Conservation (phyloP, 352 stramenopile species). For the Pythium volutum region DNA sequence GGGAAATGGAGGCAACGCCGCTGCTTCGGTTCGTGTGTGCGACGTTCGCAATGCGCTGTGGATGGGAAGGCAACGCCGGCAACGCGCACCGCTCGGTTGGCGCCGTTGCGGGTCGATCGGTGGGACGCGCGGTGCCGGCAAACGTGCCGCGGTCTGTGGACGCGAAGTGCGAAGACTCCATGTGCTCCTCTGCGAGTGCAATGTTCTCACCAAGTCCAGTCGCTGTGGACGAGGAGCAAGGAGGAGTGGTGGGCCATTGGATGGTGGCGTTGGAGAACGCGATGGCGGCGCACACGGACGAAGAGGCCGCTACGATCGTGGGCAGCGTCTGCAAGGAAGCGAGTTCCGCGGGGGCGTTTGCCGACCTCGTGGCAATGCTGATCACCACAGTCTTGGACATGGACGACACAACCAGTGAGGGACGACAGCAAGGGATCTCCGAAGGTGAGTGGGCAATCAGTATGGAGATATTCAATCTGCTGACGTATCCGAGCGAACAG, state of each 20-base stretch:
- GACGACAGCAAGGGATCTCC: not conserved
- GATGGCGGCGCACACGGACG: conserved; percentile 10
- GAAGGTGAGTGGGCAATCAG: conserved; percentile 6
- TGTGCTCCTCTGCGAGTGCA: not conserved
- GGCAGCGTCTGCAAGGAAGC: conserved; percentile 7
- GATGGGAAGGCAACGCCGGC: conserved; percentile 13
- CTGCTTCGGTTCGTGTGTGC: conserved; percentile 33
- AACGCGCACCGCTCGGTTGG: not conserved
- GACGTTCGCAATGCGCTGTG: conserved; percentile 30
- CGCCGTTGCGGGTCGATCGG: not conserved
- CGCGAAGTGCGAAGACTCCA: not conserved
- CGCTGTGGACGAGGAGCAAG: not conserved
- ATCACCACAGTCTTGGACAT: conserved; percentile 11
- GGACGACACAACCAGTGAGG: not conserved
- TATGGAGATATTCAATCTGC: not conserved
- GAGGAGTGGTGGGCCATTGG: not conserved
- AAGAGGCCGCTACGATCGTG: not conserved
- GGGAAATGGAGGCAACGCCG: conserved; percentile 14
- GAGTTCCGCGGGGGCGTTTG: conserved; percentile 3
- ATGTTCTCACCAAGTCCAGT: not conserved
- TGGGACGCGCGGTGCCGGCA: not conserved
- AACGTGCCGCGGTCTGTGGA: not conserved
- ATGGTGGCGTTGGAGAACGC: conserved; percentile 1
- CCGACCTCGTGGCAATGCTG: conserved; percentile 10
- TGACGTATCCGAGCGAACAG: not conserved